Base-by-base conservation (phyloP, 148 eudicot genomes). In the Vaccinium myrtillus region DNA sequence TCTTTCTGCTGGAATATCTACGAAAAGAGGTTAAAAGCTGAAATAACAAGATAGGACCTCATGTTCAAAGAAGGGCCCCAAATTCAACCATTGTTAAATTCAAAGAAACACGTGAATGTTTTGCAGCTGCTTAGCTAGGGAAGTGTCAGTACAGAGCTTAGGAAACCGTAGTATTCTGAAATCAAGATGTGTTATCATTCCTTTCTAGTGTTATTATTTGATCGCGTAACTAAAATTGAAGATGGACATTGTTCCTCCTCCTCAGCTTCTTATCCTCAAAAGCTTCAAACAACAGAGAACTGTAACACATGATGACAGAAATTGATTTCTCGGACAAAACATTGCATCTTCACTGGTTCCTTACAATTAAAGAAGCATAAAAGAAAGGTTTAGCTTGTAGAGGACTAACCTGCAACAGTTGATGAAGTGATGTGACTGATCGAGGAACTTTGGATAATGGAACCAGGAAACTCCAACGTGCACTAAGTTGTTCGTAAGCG, bases 361-460 rank as follows among this genome's bases (percentile, higher is more conserved):
- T 13, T n/a, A 4, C 30, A 21, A 32, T 13, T 32, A 5, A 7
- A 84, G n/a, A 30, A 32, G 49, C 18, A 46, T 77, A 23, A 83
- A 83, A 65, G 82, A 18, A 80, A 32, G 58, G 71, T 36, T 43
- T 56, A 51, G 46, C 84, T 81, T 87, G 55, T 18, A 80, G 56
- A 27, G 83, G 73, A 84, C 92, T 80, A 83, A 93, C 95, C 94
- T 89, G 83, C 79, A 84, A 67, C 65, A 39, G 76, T 77, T 48
- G 48, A 65, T 12, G 75, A 88, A 69, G 59, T 59, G 74, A 75
- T 50, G 70, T 61, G 63, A 49, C 53, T 65, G 76, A 23, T 83
- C 81, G 84, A 80, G 84, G 76, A 77, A 77, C 71, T 77, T 84
- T 75, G 53, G 69, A 70, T 19, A 78, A 48, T 79, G 80, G 79